phyloP scores from a whole-genome alignment of 805 yeast species.

The Pichia deserticola region DNA sequence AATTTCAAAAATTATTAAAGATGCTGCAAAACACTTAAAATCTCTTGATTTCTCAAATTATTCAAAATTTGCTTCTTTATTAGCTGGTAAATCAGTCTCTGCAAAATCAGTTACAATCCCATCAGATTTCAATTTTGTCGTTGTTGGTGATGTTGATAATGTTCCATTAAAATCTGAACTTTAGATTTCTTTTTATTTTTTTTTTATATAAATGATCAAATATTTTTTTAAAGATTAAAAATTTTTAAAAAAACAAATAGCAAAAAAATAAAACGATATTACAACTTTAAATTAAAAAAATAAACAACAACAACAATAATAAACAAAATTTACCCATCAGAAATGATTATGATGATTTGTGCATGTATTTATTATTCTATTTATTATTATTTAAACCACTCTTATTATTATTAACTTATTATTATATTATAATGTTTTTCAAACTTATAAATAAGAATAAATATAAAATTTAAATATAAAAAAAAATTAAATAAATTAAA shows the following conservation, averaged over 20 bases:
- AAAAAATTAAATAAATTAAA: no score
- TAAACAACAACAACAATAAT: background rate
- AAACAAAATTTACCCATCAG: background rate
- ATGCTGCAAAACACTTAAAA: constrained; percentile 49
- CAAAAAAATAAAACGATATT: background rate
- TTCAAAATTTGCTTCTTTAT: constrained; percentile 43
- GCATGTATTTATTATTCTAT: constrained; percentile 10
- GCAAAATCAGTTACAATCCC: constrained; percentile 31
- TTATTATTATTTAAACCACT: constrained; percentile 1
- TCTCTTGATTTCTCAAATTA: constrained; percentile 29
- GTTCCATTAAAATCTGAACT: constrained; percentile 89
- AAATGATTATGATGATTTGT: constrained; percentile 4
- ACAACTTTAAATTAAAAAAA: background rate
- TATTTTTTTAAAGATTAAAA: background rate
- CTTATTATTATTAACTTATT: background rate
- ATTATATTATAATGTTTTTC: no score
- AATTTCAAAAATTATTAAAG: constrained; percentile 55
- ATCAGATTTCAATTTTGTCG: constrained; percentile 73
- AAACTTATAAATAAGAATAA: no score
- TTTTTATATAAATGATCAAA: background rate
- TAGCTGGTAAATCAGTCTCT: constrained; percentile 33
- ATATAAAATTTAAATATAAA: no score
- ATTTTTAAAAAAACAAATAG: background rate
- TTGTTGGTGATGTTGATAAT: constrained; percentile 79
- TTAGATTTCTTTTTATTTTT: constrained; percentile 30